These are phyloP conservation scores for Pneumocystis jirovecii DNA, from an alignment of 1,139 yeast genomes.

Conservation along the genomic window DNA sequence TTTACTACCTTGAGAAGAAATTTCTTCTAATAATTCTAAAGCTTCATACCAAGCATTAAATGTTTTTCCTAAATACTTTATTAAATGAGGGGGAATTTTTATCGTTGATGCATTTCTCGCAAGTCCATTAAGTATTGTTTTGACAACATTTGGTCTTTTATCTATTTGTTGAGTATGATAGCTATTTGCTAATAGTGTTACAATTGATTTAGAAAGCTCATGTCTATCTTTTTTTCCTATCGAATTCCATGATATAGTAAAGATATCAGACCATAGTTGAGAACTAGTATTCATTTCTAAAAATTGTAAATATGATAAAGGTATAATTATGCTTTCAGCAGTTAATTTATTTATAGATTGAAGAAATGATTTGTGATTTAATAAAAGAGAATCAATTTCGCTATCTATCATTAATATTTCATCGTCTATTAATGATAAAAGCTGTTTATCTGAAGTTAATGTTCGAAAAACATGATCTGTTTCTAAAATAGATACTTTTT, in stretches of 20 bases:
- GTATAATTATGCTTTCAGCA: constrained; percentile 48
- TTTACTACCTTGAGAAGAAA: constrained; percentile 7
- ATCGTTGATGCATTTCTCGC: constrained; percentile 45
- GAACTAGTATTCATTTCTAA: constrained; percentile 69
- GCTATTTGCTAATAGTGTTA: constrained; percentile 70
- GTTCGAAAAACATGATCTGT: constrained; percentile 7
- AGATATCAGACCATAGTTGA: constrained; percentile 68
- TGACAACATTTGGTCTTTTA: constrained; percentile 73
- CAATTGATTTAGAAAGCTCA: constrained; percentile 68
- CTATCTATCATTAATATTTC: constrained; percentile 15
- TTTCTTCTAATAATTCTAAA: constrained; percentile 61
- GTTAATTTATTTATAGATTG: constrained; percentile 30
- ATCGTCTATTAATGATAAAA: constrained; percentile 11
- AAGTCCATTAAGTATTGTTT: constrained; percentile 68
- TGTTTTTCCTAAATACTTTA: constrained; percentile 74
- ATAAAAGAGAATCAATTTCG: constrained; percentile 2
- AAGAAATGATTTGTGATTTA: constrained; percentile 40
- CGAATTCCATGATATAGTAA: constrained; percentile 64
- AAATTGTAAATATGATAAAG: constrained; percentile 69
- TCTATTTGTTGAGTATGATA: constrained; percentile 83
- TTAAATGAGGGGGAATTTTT: constrained; percentile 86
- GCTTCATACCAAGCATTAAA: constrained; percentile 90
- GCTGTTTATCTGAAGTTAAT: constrained; percentile 13
- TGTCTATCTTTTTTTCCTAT: constrained; percentile 67
- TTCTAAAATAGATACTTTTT: background rate